Evolutionary conservation across 305 asterid species (phyloP), one percentile per base, ranked within the genome.

Genomic region (Petunia hybrid): DNA sequence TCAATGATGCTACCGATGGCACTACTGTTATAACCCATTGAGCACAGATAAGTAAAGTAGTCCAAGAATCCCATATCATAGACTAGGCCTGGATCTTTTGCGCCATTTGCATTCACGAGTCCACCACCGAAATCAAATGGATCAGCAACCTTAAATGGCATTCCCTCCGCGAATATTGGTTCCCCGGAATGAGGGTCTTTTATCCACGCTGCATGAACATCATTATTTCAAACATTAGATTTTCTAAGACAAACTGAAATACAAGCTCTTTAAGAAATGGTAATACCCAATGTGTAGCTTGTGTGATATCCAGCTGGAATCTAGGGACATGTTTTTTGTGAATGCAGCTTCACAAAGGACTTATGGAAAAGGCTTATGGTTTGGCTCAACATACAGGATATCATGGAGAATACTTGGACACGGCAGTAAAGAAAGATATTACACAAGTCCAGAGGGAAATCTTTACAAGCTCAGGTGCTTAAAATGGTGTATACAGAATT

Each of bases 21-120:
- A 13, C 82, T 65, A 66, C 16, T 67, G 13, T 57, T 51, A 39
- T 89, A 89, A 62, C 76, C 89, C 93, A 89, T 89, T 60, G 83
- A 75, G 66, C 93, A 89, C 0, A 89, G 85, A 83, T 88, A 89
- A 55, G 78, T 35, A 57, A 76, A 64, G 88, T 89, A 87, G 82
- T 86, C 90, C 2, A 39, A 81, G 2, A 84, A 82, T 65, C 85
- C 93, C 84, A 86, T 86, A 68, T 86, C 87, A 38, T 86, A 83
- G 9, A 86, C 84, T 71, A 86, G 74, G 10, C 85, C 87, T 1
- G 87, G 87, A 42, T 84, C 75, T 8, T 31, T 53, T 22, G 83
- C 89, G 5, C 64, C 48, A 16, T 81, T 80, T 3, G 87, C 81
- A 8, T 86, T 82, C 41, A 79, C 84, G 1, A 84, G 60, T 10